Conservation (phyloP, 768 basidiomycete species). For the Lactifluus hygrophoroides region DNA sequence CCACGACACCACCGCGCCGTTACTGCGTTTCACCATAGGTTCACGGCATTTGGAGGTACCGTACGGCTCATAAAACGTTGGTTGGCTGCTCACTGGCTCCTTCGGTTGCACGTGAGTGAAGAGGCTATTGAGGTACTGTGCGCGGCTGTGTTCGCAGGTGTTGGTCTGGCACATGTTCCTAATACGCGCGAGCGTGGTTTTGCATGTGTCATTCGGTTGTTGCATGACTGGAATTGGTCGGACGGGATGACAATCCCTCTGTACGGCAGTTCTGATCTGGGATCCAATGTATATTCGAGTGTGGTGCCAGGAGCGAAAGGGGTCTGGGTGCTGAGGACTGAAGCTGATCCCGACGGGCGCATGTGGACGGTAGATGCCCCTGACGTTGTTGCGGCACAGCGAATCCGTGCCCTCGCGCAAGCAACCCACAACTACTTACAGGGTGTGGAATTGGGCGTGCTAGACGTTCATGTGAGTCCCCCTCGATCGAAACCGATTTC, state of each 20-base stretch:
- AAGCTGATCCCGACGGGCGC: constrained; percentile 61
- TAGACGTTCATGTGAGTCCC: constrained; percentile 35
- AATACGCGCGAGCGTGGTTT: constrained; percentile 77
- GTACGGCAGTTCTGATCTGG: constrained; percentile 37
- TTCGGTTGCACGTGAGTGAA: constrained; percentile 59
- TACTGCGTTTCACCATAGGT: constrained; percentile 69
- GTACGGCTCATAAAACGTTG: constrained; percentile 88
- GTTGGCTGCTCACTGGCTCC: constrained; percentile 85
- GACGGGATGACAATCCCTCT: constrained; percentile 67
- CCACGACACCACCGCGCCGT: constrained; percentile 84
- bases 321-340: constrained; percentile 76
- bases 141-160: constrained; percentile 63
- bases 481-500: constrained; percentile 39
- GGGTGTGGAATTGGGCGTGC: constrained; percentile 38
- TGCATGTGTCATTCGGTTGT: constrained; percentile 56
- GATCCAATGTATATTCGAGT: constrained; percentile 21
- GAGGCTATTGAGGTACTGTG: constrained; percentile 84
- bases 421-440: constrained; percentile 61
- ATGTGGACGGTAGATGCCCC: constrained; percentile 71
- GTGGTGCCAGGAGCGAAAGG: constrained; percentile 34
- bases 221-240: constrained; percentile 82
- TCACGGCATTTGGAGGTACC: constrained; percentile 72
- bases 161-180: constrained; percentile 43
- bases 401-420: constrained; percentile 63
- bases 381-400: constrained; percentile 60